Percentiles rank a stretch among this genome's conserved stretches.
These are phyloP conservation scores for Cetraspora pellucida DNA, from an alignment of 192 early-diverging fungal species.

Conservation along the genomic window DNA sequence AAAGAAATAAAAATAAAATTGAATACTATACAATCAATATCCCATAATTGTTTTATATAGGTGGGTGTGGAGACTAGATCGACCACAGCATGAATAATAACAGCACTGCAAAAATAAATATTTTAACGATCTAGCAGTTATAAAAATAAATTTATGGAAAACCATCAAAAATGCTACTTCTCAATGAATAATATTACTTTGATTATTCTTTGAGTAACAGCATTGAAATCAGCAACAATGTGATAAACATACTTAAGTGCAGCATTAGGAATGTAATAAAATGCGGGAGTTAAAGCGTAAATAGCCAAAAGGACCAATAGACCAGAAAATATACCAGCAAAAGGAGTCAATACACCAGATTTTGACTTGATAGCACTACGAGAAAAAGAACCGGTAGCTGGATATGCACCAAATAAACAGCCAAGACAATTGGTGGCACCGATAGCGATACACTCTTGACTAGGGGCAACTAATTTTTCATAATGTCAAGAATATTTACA, in stretches of 20 bases:
- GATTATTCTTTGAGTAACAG: too few relatives aligned
- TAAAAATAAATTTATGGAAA: not conserved
- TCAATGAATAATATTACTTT: too few relatives aligned
- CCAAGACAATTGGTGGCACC: slow-evolving; percentile 86
- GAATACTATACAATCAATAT: slow-evolving; percentile 47
- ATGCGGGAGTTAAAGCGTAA: slow-evolving; percentile 76
- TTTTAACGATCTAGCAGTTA: not conserved
- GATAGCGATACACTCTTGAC: slow-evolving; percentile 90
- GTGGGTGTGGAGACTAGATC: slow-evolving; percentile 70
- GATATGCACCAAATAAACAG: slow-evolving; percentile 85
- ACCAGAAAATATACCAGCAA: slow-evolving; percentile 78
- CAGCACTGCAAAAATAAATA: slow-evolving; percentile 45
- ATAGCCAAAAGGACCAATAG: slow-evolving; percentile 80
- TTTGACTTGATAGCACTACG: slow-evolving; percentile 89
- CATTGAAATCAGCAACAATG: too few relatives aligned
- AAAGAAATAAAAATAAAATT: not conserved
- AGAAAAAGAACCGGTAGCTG: slow-evolving; percentile 92
- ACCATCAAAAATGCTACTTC: not conserved
- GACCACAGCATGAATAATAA: slow-evolving; percentile 86
- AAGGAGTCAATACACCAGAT: slow-evolving; percentile 82
- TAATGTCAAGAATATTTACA: not conserved
- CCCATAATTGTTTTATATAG: slow-evolving; percentile 66
- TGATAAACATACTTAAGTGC: slow-evolving; percentile 54
- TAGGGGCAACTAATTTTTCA: slow-evolving; percentile 51
- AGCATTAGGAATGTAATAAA: slow-evolving; percentile 86